phyloP scores from a whole-genome alignment of 2,329 filamentous ascomycete genomes.

The Cladosporium colombiae region DNA sequence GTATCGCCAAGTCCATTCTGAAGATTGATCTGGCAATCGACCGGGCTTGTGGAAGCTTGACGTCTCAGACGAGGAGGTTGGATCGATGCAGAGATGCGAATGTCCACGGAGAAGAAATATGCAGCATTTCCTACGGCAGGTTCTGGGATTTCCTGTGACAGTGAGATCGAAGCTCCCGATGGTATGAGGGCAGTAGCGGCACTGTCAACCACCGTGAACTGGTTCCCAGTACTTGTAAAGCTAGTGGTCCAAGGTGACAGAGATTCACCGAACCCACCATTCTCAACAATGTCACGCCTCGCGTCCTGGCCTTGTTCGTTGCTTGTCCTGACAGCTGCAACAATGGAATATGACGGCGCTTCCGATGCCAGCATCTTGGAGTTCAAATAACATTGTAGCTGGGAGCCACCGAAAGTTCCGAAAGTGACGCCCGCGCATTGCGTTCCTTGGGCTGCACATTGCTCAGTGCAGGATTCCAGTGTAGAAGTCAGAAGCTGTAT shows the following conservation, averaged over 20 bases:
- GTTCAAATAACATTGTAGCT: background rate
- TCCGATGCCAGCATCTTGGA: background rate
- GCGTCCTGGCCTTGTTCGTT: background rate
- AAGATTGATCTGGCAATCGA: background rate
- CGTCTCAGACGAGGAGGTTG: background rate
- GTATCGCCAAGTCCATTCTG: slow-evolving; percentile 2
- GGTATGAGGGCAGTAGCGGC: background rate
- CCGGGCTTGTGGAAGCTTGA: background rate
- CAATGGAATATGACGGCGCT: background rate
- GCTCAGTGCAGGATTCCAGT: background rate
- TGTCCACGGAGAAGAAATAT: slow-evolving; percentile 2
- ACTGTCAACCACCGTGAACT: background rate
- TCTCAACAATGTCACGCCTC: background rate
- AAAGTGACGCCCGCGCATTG: slow-evolving; percentile 7
- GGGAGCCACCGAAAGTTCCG: background rate
- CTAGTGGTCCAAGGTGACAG: slow-evolving; percentile 4
- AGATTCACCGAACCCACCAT: slow-evolving; percentile 4
- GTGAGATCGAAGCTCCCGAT: background rate
- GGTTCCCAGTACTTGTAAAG: background rate
- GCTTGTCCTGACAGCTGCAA: background rate
- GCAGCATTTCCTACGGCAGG: background rate
- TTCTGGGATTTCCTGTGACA: background rate
- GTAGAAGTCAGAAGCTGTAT: background rate
- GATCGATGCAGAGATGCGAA: background rate
- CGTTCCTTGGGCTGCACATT: slow-evolving; percentile 8